Evolutionary conservation across 805 yeast species (phyloP), one percentile per base, ranked within the genome.

Genomic region (Candida manassasensis): DNA sequence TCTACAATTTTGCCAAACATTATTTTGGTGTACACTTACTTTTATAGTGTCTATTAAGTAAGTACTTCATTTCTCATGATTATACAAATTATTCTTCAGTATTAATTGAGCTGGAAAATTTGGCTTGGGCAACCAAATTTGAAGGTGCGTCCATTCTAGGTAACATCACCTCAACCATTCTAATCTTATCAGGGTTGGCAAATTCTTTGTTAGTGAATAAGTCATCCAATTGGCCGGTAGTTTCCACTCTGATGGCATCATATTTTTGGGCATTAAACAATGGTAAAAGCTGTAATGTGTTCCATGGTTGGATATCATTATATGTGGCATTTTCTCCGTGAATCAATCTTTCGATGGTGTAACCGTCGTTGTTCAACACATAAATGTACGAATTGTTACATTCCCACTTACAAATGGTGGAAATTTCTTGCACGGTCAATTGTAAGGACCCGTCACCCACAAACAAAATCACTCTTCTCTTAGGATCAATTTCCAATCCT

Each of bases 391-490:
- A 84, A 45, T 71, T 77, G 52, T 77, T 67, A 40, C 46, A 42
- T 43, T 73, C 71, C 82, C 83, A 76, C 59, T 81, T 75, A 55
- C 77, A 68, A 71, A 78, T 71, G 44, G 84, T 80, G 38, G 84
- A 77, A 54, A 81, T 77, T 56, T 81, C 84, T 66, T 80, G 86
- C 21, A 78, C 84, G 9, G 87, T 81, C 60, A 81, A 71, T 64
- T 81, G 87, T 50, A 81, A 67, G 30, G 86, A 81, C 57, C 87
- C 87, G 59, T 81, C 87, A 65, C 87, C 87, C 44, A 79, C 75
- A 55, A 81, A 80, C 42, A 81, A 63, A 40, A 79, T 69, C 35
- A 77, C 84, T 70, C 86, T 76, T 60, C 69, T 76, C 41, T 55
- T 54, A 45, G 77, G 78, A 52, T 77, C 76, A 38, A 76, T 51